A percentile compares a stretch with the other conserved stretches of the same genome.
These are phyloP conservation scores for Mallotus japonicus DNA, from an alignment of 441 rosid species.

Conservation along the genomic window DNA sequence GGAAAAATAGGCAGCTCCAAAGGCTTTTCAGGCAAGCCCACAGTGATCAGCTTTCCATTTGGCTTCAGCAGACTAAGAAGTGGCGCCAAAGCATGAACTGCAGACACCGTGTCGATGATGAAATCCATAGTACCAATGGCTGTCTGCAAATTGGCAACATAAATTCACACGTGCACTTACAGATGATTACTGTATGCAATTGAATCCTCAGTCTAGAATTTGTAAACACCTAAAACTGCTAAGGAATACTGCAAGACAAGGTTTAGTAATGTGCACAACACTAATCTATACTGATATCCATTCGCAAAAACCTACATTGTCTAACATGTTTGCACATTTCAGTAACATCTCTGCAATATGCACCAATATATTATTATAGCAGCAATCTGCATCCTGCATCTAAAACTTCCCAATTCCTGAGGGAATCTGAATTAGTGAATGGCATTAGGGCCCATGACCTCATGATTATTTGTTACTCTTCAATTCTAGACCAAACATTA, in stretches of 20 bases:
- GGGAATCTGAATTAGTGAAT: too few relatives aligned
- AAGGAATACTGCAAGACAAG: background rate
- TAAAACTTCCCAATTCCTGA: too few relatives aligned
- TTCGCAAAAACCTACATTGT: too few relatives aligned
- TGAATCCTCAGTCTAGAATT: background rate
- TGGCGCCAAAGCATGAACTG: slow-evolving; percentile 63
- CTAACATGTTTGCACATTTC: too few relatives aligned
- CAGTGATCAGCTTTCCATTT: slow-evolving; percentile 65
- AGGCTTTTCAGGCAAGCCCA: slow-evolving; percentile 77
- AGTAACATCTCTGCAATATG: background rate
- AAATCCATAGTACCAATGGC: slow-evolving; percentile 71
- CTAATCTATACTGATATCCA: background rate
- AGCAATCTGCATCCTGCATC: too few relatives aligned
- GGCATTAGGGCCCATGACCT: too few relatives aligned
- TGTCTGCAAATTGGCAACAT: slow-evolving; percentile 39
- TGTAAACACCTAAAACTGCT: background rate
- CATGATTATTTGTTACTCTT: background rate
- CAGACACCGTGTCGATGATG: slow-evolving; percentile 78
- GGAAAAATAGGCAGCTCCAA: slow-evolving; percentile 71
- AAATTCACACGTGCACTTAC: background rate
- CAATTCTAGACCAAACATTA: background rate
- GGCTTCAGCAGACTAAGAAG: slow-evolving; percentile 59
- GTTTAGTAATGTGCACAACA: background rate
- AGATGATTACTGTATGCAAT: background rate
- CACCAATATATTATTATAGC: background rate